A percentile compares a stretch with the other conserved stretches of the same genome.
Evolutionary conservation across 2,329 filamentous ascomycete genomes (phyloP).

Genomic region (Hymenoscyphus scutula): DNA sequence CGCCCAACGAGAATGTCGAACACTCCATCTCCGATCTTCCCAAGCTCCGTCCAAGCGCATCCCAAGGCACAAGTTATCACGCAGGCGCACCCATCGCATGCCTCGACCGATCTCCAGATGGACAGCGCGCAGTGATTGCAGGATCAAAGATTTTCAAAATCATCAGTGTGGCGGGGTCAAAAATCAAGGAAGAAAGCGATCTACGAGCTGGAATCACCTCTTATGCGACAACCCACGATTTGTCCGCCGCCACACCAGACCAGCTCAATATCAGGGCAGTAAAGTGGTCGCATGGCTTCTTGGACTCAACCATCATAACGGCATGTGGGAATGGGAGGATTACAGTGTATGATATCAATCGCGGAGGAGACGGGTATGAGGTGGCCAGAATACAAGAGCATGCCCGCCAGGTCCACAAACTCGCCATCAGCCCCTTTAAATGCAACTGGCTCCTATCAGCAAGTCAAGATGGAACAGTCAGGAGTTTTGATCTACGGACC

Average conservation of each 20-base stretch:
- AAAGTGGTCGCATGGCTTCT: constrained; percentile 51
- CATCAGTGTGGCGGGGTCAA: constrained; percentile 47
- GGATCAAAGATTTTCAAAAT: constrained; percentile 62
- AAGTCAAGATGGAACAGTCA: constrained; percentile 62
- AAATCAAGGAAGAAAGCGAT: constrained; percentile 56
- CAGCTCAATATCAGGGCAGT: constrained; percentile 64
- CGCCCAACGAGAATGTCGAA: constrained; percentile 18
- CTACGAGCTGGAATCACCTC: constrained; percentile 54
- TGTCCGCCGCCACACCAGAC: constrained; percentile 44
- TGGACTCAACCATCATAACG: constrained; percentile 55
- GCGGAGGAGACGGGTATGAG: constrained; percentile 44
- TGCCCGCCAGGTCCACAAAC: constrained; percentile 60
- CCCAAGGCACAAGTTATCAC: constrained; percentile 54
- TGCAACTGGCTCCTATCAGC: constrained; percentile 59
- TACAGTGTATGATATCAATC: constrained; percentile 60
- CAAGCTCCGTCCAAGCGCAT: constrained; percentile 38
- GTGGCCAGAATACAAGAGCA: constrained; percentile 60
- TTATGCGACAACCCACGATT: constrained; percentile 44
- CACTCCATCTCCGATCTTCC: constrained; percentile 27
- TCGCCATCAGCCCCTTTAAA: constrained; percentile 61
- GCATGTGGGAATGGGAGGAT: constrained; percentile 64
- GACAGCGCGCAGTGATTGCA: constrained; percentile 54
- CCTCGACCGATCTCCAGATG: constrained; percentile 58
- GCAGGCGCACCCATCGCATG: constrained; percentile 54
- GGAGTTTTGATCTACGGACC: constrained; percentile 56